Conservation (phyloP, 2,329 filamentous ascomycete genomes). For the Scedosporium boydii region DNA sequence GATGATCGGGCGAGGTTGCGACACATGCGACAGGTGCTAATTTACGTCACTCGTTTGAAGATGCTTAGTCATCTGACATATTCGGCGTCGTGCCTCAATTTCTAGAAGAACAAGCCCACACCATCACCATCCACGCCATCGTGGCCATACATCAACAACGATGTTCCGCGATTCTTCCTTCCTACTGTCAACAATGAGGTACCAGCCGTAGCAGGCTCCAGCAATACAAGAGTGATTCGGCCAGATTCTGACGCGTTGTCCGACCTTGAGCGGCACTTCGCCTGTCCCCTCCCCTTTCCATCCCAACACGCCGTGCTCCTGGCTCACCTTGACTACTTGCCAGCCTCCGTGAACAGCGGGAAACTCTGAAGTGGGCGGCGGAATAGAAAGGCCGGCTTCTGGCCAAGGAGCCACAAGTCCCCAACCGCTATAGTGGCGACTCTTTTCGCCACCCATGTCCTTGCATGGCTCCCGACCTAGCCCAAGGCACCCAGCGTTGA, state of each 20-base stretch:
- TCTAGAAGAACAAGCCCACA: background rate
- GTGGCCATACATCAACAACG: slow-evolving; percentile 66
- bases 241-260: slow-evolving; percentile 62
- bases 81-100: no score
- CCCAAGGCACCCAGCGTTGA: slow-evolving; percentile 60
- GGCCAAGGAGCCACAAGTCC: slow-evolving; percentile 56
- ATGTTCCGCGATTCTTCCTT: slow-evolving; percentile 42
- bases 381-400: slow-evolving; percentile 18
- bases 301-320: slow-evolving; percentile 67
- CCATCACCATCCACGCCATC: slow-evolving; percentile 59
- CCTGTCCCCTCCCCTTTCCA: slow-evolving; percentile 41
- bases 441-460: slow-evolving; percentile 24
- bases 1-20: background rate
- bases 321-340: slow-evolving; percentile 62
- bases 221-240: slow-evolving; percentile 77
- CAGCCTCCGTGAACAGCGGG: slow-evolving; percentile 39
- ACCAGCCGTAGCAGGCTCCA: slow-evolving; percentile 61
- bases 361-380: slow-evolving; percentile 30
- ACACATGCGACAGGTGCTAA: background rate
- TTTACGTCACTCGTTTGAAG: slow-evolving; percentile 1
- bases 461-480: slow-evolving; percentile 65
- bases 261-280: slow-evolving; percentile 43
- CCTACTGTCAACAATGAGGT: slow-evolving; percentile 61
- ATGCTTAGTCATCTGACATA: background rate
- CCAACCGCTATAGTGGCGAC: slow-evolving; percentile 55